phyloP scores from a whole-genome alignment of 768 basidiomycete species.

The Scleroderma citrinum region DNA sequence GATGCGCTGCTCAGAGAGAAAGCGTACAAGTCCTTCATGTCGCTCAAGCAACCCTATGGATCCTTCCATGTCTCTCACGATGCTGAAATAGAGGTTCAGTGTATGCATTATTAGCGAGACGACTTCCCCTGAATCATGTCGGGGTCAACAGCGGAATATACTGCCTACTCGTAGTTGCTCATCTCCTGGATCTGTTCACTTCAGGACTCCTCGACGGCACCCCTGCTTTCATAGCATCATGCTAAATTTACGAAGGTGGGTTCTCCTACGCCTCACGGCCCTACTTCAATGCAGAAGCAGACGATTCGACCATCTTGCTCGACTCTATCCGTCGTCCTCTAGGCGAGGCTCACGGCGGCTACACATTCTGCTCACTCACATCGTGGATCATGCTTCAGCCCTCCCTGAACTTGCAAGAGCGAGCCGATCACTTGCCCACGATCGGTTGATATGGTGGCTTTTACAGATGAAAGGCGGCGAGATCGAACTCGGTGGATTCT shows the following conservation, averaged over 20 bases:
- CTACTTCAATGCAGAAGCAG: constrained; percentile 38
- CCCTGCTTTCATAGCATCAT: constrained; percentile 75
- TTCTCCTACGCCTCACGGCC: constrained; percentile 79
- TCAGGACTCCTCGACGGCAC: constrained; percentile 78
- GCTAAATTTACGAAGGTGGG: constrained; percentile 97
- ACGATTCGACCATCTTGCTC: constrained; percentile 25
- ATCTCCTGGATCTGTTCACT: constrained; percentile 80
- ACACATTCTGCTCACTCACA: constrained; percentile 90
- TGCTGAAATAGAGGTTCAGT: constrained; percentile 94
- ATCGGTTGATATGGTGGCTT: constrained; percentile 77
- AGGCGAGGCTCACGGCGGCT: constrained; percentile 97
- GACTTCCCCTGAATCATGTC: neutral
- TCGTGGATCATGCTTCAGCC: constrained; percentile 76
- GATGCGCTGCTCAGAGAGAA: constrained; percentile 44
- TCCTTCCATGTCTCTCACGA: constrained; percentile 85
- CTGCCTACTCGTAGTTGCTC: constrained; percentile 80
- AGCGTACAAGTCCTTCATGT: constrained; percentile 86
- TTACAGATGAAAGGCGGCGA: constrained; percentile 80
- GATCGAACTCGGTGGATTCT: constrained; percentile 87
- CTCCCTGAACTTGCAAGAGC: constrained; percentile 29
- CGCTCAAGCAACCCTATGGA: constrained; percentile 87
- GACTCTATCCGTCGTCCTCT: constrained; percentile 60
- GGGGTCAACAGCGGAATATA: constrained; percentile 70
- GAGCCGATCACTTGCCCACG: constrained; percentile 21
- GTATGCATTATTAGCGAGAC: constrained; percentile 12